These are phyloP conservation scores for Phoma herbarum DNA, from an alignment of 2,329 filamentous ascomycete genomes.

Conservation along the genomic window DNA sequence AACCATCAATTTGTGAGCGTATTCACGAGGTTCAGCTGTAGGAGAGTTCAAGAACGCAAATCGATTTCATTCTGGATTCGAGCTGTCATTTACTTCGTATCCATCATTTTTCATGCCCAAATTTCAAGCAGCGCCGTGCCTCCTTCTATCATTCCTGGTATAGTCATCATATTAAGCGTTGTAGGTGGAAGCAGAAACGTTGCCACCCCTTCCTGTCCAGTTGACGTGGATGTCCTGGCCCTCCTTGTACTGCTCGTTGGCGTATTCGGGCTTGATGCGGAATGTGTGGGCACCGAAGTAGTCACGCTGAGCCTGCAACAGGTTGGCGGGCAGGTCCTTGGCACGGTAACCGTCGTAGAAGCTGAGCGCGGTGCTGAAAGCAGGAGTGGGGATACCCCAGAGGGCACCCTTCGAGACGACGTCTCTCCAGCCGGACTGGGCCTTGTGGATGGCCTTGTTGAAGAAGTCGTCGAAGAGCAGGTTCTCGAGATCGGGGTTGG, in stretches of 20 bases:
- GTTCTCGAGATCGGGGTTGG: conserved; percentile 94
- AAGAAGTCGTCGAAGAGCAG: conserved; percentile 99
- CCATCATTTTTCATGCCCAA: conserved; percentile 38
- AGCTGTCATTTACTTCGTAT: conserved; percentile 28
- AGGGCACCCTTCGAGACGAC: conserved; percentile 90
- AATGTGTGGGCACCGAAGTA: conserved; percentile 83
- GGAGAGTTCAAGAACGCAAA: conserved; percentile 18
- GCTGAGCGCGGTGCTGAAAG: conserved; percentile 94
- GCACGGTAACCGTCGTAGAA: conserved; percentile 99
- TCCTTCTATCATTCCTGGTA: conserved; percentile 25
- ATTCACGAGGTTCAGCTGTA: not conserved
- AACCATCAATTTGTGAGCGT: not conserved
- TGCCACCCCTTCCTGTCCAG: conserved; percentile 98
- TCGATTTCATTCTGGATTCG: conserved; percentile 38
- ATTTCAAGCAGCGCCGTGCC: conserved; percentile 23
- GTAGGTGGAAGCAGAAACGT: conserved; percentile 97
- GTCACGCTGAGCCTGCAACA: conserved; percentile 98
- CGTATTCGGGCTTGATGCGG: conserved; percentile 62
- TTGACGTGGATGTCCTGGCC: conserved; percentile 97
- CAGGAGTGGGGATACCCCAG: conserved; percentile 94
- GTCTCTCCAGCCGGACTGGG: conserved; percentile 68
- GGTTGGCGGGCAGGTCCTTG: conserved; percentile 95
- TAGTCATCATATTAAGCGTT: conserved; percentile 72
- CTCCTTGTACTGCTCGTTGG: conserved; percentile 77
- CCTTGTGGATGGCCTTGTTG: conserved; percentile 98